Evolutionary conservation across 805 yeast species (phyloP).

Genomic region (Wickerhamomyces silvicola): DNA sequence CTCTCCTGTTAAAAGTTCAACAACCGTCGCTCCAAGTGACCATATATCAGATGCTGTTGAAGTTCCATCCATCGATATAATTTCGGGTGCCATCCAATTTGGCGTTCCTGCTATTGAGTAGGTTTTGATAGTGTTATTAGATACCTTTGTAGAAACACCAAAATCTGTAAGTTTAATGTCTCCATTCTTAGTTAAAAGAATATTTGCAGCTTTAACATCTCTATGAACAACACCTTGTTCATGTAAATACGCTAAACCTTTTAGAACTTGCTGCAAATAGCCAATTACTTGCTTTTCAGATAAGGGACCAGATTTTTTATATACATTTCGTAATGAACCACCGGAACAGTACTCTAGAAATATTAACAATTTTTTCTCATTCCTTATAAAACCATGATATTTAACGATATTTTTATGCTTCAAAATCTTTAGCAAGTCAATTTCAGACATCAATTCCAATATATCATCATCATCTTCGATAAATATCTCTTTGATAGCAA

Average conservation of each 20-base stretch:
- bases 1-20: slow-evolving; percentile 76
- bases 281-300: slow-evolving; percentile 56
- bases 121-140: slow-evolving; percentile 45
- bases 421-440: slow-evolving; percentile 66
- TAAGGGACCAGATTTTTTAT: slow-evolving; percentile 31
- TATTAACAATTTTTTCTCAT: slow-evolving; percentile 62
- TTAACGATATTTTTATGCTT: slow-evolving; percentile 88
- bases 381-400: slow-evolving; percentile 84
- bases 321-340: slow-evolving; percentile 50
- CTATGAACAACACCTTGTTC: slow-evolving; percentile 64
- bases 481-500: slow-evolving; percentile 77
- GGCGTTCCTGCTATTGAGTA: slow-evolving; percentile 78
- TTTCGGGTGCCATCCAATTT: slow-evolving; percentile 99
- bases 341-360: slow-evolving; percentile 69
- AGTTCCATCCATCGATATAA: slow-evolving; percentile 77
- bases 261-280: slow-evolving; percentile 63
- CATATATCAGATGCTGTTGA: slow-evolving; percentile 86
- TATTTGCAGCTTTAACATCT: slow-evolving; percentile 73
- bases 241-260: slow-evolving; percentile 60
- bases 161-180: slow-evolving; percentile 70
- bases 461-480: slow-evolving; percentile 69
- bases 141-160: slow-evolving; percentile 67
- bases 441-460: slow-evolving; percentile 50
- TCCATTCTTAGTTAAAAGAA: slow-evolving; percentile 57
- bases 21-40: slow-evolving; percentile 93